These are phyloP conservation scores for Terana coerulea DNA, from an alignment of 768 basidiomycete genomes.

Conservation along the genomic window DNA sequence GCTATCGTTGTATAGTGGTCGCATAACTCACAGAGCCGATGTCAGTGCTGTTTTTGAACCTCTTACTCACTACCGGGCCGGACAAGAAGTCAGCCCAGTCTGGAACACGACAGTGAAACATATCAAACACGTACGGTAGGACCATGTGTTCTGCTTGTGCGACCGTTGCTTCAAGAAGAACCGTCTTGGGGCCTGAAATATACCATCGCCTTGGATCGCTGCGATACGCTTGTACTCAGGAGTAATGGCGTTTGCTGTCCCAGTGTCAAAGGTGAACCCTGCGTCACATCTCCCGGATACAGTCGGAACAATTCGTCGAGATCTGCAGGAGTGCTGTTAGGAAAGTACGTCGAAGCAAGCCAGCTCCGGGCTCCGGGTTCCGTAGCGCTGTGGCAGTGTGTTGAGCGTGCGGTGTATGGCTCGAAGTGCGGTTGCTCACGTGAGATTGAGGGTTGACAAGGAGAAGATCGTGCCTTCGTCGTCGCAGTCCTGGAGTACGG, in stretches of 20 bases:
- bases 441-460: constrained; percentile 23
- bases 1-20: not conserved
- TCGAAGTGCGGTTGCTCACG: constrained; percentile 19
- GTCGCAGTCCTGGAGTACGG: constrained; percentile 26
- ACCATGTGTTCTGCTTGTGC: constrained; percentile 17
- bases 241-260: constrained; percentile 39
- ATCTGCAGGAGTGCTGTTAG: constrained; percentile 14
- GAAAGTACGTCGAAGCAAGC: constrained; percentile 20
- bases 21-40: constrained; percentile 5
- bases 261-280: constrained; percentile 56
- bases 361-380: constrained; percentile 17
- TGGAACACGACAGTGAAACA: not conserved
- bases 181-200: constrained; percentile 25
- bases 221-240: constrained; percentile 32
- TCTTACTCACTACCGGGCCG: constrained; percentile 10
- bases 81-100: not conserved
- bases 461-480: constrained; percentile 54
- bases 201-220: constrained; percentile 24
- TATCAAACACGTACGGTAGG: constrained; percentile 14
- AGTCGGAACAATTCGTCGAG: constrained; percentile 17
- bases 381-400: constrained; percentile 21
- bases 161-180: constrained; percentile 21
- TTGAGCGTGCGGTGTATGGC: not conserved
- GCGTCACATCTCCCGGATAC: constrained; percentile 29
- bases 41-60: constrained; percentile 2